These are phyloP conservation scores for Curvularia eragrostidis DNA, from an alignment of 2,329 filamentous ascomycete genomes.

Conservation along the genomic window DNA sequence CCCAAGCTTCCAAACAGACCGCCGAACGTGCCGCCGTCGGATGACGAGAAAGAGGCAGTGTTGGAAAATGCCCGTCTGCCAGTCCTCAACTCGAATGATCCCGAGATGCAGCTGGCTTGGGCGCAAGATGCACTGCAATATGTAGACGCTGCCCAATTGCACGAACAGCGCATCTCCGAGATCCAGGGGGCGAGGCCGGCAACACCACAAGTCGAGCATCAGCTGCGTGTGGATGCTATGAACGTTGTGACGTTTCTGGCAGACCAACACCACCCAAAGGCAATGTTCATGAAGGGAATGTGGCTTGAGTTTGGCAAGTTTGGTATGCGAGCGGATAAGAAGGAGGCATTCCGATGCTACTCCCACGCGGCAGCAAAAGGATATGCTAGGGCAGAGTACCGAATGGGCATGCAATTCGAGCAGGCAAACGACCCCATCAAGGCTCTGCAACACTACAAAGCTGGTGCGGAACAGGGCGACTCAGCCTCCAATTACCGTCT, in stretches of 20 bases:
- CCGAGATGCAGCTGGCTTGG: constrained; percentile 96
- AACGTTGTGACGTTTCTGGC: constrained; percentile 91
- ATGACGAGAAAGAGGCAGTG: constrained; percentile 91
- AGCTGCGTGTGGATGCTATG: constrained; percentile 84
- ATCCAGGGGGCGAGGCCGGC: constrained; percentile 68
- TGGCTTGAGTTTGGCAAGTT: constrained; percentile 99
- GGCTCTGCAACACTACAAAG: constrained; percentile 88
- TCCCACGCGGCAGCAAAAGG: constrained; percentile 83
- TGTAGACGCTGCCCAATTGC: constrained; percentile 82
- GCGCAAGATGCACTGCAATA: constrained; percentile 90
- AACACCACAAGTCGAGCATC: constrained; percentile 87
- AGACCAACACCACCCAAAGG: constrained; percentile 90
- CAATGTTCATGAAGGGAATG: constrained; percentile 91
- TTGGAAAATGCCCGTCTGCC: constrained; percentile 82
- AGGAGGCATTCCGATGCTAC: constrained; percentile 90
- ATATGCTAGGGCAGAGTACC: constrained; percentile 88
- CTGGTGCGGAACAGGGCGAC: constrained; percentile 79
- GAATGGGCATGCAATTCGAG: constrained; percentile 98
- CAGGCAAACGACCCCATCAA: constrained; percentile 91
- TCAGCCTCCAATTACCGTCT: constrained; percentile 87
- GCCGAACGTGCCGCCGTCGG: constrained; percentile 88
- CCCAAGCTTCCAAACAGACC: constrained; percentile 79
- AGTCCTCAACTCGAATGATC: constrained; percentile 91
- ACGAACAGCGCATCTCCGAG: constrained; percentile 70
- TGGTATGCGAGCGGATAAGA: constrained; percentile 86